Evolutionary conservation across 139 green algal genomes (phyloP), one percentile per base, ranked within the genome.

Genomic region (Trebouxia sp.): DNA sequence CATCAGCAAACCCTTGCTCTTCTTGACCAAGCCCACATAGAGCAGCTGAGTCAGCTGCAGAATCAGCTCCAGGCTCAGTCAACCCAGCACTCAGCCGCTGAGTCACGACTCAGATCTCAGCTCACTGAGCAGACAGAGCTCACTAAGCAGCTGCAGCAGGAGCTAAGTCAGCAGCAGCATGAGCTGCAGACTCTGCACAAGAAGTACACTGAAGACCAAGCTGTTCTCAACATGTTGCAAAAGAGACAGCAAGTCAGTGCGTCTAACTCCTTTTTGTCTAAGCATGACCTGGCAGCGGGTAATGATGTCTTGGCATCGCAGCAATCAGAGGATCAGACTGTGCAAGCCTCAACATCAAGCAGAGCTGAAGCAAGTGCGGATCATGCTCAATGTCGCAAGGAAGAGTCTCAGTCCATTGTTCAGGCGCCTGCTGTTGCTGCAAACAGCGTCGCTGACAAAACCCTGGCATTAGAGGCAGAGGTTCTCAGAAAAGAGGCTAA

Each of bases 401-500:
- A n/a, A n/a, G n/a, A 17, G 24, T 26, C n/a, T 32, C 22, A 37
- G 28, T 12, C 32, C 28, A 15, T 15, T 72, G 62, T n/a, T 17
- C 8, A 35, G 15, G 26, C 5, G 20, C 35, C 17, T 24, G 12
- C 5, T 10, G 10, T 37, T 26, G n/a, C 62, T 72, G 62, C 35
- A 9, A 7, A 5, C 32, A n/a, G 15, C 20, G 26, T 43, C 32
- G 62, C 62, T 12, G 15, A 43, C 28, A 72, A 30, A 72, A 72
- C 62, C 62, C 62, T 72, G 12, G 35, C 43, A 0, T 17, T 72
- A 17, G 62, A 72, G 62, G 62, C 62, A 72, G 62, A 45, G 6
- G 62, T 72, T 35, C 62, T 72, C 32, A 72, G 62, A 45, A 45
- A n/a, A 24, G 62, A 72, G 62, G 32, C 32, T 15, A 72, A 15